Conservation (phyloP, 495 filamentous ascomycete species). For the Aspergillus baeticus region DNA sequence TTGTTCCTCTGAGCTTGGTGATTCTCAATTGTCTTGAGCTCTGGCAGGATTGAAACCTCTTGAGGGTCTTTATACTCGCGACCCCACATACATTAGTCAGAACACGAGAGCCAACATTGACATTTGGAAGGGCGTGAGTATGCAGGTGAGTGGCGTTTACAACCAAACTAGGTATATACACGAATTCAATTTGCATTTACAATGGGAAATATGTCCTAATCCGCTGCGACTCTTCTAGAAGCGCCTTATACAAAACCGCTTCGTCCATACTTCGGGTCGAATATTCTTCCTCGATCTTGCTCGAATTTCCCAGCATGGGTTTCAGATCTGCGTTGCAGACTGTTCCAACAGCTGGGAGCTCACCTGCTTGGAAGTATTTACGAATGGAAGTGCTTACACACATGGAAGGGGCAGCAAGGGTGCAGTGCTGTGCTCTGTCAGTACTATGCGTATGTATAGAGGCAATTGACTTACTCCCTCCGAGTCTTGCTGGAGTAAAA, state of each 20-base stretch:
- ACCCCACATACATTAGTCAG: conserved; percentile 1
- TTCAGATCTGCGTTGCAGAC: conserved; percentile 41
- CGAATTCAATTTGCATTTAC: background rate
- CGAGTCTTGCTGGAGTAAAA: conserved; percentile 50
- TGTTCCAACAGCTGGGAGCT: conserved; percentile 39
- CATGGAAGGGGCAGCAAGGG: conserved; percentile 43
- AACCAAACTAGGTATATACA: background rate
- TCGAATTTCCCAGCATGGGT: conserved; percentile 20
- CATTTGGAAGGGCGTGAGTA: background rate
- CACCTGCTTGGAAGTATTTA: conserved; percentile 48
- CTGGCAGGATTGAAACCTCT: background rate
- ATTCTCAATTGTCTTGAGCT: background rate
- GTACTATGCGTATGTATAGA: background rate
- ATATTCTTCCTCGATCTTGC: background rate
- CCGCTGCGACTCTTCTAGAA: conserved; percentile 1
- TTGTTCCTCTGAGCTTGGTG: background rate
- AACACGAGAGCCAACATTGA: background rate
- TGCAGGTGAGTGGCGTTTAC: background rate
- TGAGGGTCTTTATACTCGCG: background rate
- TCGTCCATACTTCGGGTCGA: background rate
- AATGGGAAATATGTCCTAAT: conserved; percentile 1
- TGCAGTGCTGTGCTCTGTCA: conserved; percentile 40
- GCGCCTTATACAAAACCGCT: background rate
- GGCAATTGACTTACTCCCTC: conserved; percentile 48
- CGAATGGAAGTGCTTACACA: conserved; percentile 45